Conservation (phyloP, 495 filamentous ascomycete genomes). For the Daldinia bambusicola region DNA sequence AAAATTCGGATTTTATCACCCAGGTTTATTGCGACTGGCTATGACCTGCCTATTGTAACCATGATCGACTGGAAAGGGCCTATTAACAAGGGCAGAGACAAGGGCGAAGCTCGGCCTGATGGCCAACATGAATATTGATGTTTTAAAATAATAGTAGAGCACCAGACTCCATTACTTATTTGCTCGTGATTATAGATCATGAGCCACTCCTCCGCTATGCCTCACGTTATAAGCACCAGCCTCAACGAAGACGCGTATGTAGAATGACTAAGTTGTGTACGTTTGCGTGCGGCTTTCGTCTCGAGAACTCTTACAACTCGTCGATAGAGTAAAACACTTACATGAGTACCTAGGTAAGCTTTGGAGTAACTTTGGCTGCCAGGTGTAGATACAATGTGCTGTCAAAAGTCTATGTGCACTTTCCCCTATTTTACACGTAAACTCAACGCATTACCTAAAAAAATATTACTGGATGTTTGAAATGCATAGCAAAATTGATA, state of each 20-base stretch:
- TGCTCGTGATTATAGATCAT: background rate
- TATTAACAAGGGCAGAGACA: background rate
- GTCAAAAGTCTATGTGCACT: too few relatives aligned
- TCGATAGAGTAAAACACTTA: background rate
- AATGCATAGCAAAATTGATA: too few relatives aligned
- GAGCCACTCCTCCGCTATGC: background rate
- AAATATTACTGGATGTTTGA: too few relatives aligned
- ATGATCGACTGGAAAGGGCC: background rate
- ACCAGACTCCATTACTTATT: background rate
- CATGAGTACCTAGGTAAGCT: background rate
- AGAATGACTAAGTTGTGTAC: background rate
- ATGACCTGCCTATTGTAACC: conserved; percentile 10
- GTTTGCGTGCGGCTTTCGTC: too few relatives aligned
- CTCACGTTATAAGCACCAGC: background rate
- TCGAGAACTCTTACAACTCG: too few relatives aligned
- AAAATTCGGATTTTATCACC: background rate
- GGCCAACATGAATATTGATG: background rate
- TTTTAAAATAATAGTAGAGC: background rate
- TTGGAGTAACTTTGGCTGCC: background rate
- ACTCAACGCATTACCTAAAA: too few relatives aligned
- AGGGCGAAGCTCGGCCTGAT: background rate
- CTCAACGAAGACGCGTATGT: background rate
- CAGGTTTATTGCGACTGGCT: background rate
- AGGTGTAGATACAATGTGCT: too few relatives aligned
- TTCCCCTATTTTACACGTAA: too few relatives aligned